Evolutionary conservation across 495 filamentous ascomycete species (phyloP).

Genomic region (Aspergillus ostianus): DNA sequence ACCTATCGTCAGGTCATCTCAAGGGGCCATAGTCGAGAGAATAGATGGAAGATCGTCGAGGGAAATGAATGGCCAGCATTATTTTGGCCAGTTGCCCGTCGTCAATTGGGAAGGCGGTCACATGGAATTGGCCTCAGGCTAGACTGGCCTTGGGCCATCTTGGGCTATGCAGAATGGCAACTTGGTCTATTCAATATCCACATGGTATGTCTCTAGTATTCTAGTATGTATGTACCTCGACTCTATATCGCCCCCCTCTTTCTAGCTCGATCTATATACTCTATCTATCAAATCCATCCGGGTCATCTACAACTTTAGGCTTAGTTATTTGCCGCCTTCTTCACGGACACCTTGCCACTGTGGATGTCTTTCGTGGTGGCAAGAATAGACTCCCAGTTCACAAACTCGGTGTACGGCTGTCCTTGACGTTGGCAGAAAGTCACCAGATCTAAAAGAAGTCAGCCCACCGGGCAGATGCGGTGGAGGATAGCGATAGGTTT

Average conservation of each 20-base stretch:
- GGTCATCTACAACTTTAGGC: neutral
- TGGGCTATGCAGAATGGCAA: neutral
- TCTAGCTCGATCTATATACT: neutral
- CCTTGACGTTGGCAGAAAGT: conserved; percentile 74
- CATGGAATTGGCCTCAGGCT: neutral
- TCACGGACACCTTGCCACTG: conserved; percentile 48
- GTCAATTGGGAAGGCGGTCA: conserved; percentile 16
- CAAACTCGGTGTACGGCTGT: conserved; percentile 78
- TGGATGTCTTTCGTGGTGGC: conserved; percentile 72
- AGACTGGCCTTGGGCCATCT: conserved; percentile 2
- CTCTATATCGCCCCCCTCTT: neutral
- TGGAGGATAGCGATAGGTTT: neutral
- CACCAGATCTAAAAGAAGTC: conserved; percentile 62
- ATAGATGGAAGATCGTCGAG: conserved; percentile 9
- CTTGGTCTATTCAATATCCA: neutral
- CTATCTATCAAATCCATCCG: neutral
- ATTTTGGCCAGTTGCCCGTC: neutral
- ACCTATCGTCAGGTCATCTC: conserved; percentile 30
- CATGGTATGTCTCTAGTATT: neutral
- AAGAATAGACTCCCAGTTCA: conserved; percentile 74
- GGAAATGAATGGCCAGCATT: conserved; percentile 6
- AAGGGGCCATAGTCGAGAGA: conserved; percentile 20
- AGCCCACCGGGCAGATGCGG: neutral
- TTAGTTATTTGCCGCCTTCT: conserved; percentile 22
- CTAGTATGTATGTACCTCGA: neutral